Percentiles rank a stretch among this genome's conserved stretches.
Evolutionary conservation across 106 monocot genomes (phyloP).

Genomic region (Acanthochlamys bracteata): DNA sequence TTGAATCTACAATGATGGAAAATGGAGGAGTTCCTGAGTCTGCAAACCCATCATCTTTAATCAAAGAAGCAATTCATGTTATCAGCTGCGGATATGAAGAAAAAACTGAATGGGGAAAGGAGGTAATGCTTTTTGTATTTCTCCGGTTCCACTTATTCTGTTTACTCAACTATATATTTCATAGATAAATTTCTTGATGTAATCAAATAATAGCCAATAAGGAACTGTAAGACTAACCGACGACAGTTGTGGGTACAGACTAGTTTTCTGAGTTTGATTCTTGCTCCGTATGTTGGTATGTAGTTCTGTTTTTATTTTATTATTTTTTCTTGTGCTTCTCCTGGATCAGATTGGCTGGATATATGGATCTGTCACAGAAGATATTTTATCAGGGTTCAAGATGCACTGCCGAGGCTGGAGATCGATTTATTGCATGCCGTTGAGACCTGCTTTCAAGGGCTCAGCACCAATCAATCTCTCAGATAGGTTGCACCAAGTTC

Average conservation of each 20-base stretch:
- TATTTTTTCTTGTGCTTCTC: neutral
- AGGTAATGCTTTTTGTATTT: slow-evolving; percentile 28
- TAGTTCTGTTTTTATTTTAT: neutral
- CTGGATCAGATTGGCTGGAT: slow-evolving; percentile 84
- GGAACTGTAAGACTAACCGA: too few species aligned
- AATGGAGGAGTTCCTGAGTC: slow-evolving; percentile 69
- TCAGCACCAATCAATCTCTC: slow-evolving; percentile 94
- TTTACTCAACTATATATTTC: too few species aligned
- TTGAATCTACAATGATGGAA: slow-evolving; percentile 95
- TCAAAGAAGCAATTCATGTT: slow-evolving; percentile 95
- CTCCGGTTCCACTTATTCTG: too few species aligned
- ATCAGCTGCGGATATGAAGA: slow-evolving; percentile 97
- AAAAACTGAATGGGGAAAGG: slow-evolving; percentile 97
- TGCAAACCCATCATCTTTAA: slow-evolving; percentile 57
- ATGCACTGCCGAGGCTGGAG: slow-evolving; percentile 99
- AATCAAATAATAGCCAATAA: too few species aligned
- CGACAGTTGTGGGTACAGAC: too few species aligned
- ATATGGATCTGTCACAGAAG: slow-evolving; percentile 95
- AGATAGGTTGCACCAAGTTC: slow-evolving; percentile 89
- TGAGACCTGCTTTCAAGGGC: slow-evolving; percentile 88
- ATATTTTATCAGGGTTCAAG: slow-evolving; percentile 90
- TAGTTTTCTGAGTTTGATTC: too few species aligned
- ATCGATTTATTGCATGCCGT: slow-evolving; percentile 93
- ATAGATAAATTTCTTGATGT: too few species aligned
- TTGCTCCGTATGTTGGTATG: neutral